A percentile compares a stretch with the other conserved stretches of the same genome.
These are phyloP conservation scores for Suillus tomentosus DNA, from an alignment of 768 basidiomycete genomes.

Conservation along the genomic window DNA sequence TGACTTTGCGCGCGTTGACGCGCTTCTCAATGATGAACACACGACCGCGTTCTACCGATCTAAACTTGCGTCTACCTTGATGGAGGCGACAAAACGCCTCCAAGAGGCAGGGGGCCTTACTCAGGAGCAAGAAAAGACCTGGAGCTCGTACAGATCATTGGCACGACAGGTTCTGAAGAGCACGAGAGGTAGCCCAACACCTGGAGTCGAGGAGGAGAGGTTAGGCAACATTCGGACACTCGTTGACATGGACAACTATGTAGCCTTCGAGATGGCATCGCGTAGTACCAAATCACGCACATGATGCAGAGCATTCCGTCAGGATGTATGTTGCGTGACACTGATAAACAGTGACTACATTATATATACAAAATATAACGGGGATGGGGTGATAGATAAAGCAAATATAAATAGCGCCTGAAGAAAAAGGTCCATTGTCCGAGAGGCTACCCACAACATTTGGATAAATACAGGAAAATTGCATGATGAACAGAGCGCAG, in stretches of 20 bases:
- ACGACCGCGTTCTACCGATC: constrained; percentile 41
- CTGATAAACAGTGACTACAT: neutral
- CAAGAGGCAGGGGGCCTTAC: constrained; percentile 22
- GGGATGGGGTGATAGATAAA: neutral
- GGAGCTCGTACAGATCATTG: constrained; percentile 22
- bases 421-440: constrained; percentile 15
- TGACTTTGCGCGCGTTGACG: constrained; percentile 44
- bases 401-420: constrained; percentile 14
- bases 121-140: constrained; percentile 19
- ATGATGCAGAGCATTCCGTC: constrained; percentile 11
- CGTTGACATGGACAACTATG: constrained; percentile 29
- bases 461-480: constrained; percentile 21
- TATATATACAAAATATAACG: constrained; percentile 17
- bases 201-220: constrained; percentile 21
- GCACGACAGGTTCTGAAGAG: constrained; percentile 22
- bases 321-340: constrained; percentile 14
- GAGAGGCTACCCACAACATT: constrained; percentile 8
- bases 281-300: constrained; percentile 30
- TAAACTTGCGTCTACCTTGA: constrained; percentile 51
- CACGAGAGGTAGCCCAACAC: constrained; percentile 17
- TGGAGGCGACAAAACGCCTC: constrained; percentile 42
- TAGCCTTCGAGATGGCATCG: constrained; percentile 32
- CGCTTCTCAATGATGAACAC: constrained; percentile 31
- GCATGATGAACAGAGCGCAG: neutral
- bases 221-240: constrained; percentile 29